phyloP scores from a whole-genome alignment of 2,329 filamentous ascomycete genomes.

The Aspergillus nomiae region DNA sequence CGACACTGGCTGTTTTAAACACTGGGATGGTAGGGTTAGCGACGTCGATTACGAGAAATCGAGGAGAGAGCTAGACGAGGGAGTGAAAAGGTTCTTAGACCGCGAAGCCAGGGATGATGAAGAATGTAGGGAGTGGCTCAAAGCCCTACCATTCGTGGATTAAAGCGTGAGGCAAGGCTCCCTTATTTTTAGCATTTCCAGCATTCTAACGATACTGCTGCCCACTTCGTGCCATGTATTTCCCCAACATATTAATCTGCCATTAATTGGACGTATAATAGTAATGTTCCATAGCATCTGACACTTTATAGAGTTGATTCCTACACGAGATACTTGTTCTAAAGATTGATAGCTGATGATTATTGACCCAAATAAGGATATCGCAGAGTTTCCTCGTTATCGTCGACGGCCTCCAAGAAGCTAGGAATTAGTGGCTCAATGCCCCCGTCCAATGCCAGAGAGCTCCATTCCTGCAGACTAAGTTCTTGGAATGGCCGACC shows the following conservation, averaged over 20 bases:
- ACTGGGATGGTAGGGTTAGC: constrained; percentile 29
- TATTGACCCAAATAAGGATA: neutral
- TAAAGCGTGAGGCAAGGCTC: neutral
- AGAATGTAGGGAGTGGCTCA: constrained; percentile 24
- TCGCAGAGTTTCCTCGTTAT: neutral
- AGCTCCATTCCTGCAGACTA: neutral
- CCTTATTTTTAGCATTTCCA: no score
- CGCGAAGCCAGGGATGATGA: constrained; percentile 27
- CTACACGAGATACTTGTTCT: no score
- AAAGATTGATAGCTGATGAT: no score
- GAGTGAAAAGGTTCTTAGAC: constrained; percentile 23
- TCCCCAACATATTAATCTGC: no score
- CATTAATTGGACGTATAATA: no score
- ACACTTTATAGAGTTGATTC: no score
- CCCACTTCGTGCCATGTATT: no score
- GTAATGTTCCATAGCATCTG: no score
- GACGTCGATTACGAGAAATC: constrained; percentile 22
- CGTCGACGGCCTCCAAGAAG: constrained; percentile 5
- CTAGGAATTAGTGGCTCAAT: constrained; percentile 2
- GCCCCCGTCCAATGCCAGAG: neutral
- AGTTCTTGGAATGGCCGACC: neutral
- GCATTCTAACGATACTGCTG: no score
- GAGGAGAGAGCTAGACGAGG: constrained; percentile 24
- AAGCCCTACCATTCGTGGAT: constrained; percentile 23
- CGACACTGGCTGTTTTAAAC: constrained; percentile 28